Evolutionary conservation across 495 filamentous ascomycete genomes (phyloP).

Genomic region (Halenospora varia): DNA sequence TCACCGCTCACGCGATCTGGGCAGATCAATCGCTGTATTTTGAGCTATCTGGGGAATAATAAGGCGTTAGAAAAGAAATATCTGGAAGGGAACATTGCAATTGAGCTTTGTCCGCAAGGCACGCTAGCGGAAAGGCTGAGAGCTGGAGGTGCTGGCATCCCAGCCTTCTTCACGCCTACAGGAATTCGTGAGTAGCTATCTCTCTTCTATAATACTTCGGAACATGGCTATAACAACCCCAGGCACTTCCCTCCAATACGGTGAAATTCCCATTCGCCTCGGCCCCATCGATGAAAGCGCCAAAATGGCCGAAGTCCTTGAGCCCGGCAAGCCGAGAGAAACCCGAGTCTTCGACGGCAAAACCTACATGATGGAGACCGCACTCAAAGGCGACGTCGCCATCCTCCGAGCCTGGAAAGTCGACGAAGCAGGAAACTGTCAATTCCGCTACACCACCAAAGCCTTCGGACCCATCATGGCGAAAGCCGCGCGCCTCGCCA

Average conservation of each 20-base stretch:
- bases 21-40: constrained; percentile 55
- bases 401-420: constrained; percentile 62
- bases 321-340: constrained; percentile 52
- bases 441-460: constrained; percentile 61
- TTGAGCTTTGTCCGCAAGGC: constrained; percentile 63
- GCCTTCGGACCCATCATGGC: constrained; percentile 55
- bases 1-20: constrained; percentile 47
- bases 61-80: constrained; percentile 61
- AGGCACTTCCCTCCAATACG: constrained; percentile 57
- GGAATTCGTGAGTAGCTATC: constrained; percentile 51
- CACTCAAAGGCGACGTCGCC: constrained; percentile 58
- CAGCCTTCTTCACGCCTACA: constrained; percentile 65
- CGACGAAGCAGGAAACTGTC: constrained; percentile 57
- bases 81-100: constrained; percentile 54
- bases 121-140: constrained; percentile 59
- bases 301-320: constrained; percentile 32
- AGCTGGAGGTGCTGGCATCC: constrained; percentile 64
- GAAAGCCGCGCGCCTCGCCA: constrained; percentile 57
- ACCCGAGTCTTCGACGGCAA: constrained; percentile 57
- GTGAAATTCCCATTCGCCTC: constrained; percentile 53
- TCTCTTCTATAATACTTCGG: not conserved
- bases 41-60: constrained; percentile 57
- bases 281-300: constrained; percentile 39
- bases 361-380: constrained; percentile 59
- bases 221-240: not conserved